These are phyloP conservation scores for Wallemia hederae DNA, from an alignment of 1,284 basidiomycete species.

Conservation along the genomic window DNA sequence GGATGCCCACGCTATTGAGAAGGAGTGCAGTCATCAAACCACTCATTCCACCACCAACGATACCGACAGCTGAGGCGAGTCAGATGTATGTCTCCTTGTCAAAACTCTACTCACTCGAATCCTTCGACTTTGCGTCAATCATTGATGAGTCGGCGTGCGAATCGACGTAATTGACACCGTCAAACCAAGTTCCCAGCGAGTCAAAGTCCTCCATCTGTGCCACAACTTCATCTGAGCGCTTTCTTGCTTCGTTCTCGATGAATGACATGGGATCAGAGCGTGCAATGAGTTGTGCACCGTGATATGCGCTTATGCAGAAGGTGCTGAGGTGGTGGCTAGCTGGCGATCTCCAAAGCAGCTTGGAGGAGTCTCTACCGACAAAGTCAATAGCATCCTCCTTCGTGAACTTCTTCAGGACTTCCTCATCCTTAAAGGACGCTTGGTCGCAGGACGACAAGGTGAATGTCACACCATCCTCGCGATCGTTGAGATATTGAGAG, in stretches of 20 bases:
- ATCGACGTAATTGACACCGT: constrained; percentile 8
- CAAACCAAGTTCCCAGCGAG: constrained; percentile 9
- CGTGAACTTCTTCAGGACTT: neutral
- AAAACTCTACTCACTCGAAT: constrained; percentile 4
- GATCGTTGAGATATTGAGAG: neutral
- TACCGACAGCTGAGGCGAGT: constrained; percentile 4
- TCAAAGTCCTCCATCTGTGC: constrained; percentile 2
- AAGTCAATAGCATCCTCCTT: neutral
- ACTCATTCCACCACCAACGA: constrained; percentile 9
- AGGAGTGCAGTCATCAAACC: constrained; percentile 9
- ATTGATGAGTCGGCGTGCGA: constrained; percentile 6
- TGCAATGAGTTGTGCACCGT: neutral
- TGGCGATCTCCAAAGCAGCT: neutral
- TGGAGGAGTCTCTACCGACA: neutral
- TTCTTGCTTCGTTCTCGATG: neutral
- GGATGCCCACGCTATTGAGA: constrained; percentile 9
- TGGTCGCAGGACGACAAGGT: neutral
- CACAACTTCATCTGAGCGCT: neutral
- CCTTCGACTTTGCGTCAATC: constrained; percentile 7
- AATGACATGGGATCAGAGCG: neutral
- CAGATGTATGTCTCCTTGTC: neutral
- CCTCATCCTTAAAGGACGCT: neutral
- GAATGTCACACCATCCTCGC: neutral
- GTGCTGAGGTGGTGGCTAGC: neutral
- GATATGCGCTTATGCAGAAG: neutral